Evolutionary conservation across 2,329 filamentous ascomycete species (phyloP).

Genomic region (Colletotrichum zoysiae): DNA sequence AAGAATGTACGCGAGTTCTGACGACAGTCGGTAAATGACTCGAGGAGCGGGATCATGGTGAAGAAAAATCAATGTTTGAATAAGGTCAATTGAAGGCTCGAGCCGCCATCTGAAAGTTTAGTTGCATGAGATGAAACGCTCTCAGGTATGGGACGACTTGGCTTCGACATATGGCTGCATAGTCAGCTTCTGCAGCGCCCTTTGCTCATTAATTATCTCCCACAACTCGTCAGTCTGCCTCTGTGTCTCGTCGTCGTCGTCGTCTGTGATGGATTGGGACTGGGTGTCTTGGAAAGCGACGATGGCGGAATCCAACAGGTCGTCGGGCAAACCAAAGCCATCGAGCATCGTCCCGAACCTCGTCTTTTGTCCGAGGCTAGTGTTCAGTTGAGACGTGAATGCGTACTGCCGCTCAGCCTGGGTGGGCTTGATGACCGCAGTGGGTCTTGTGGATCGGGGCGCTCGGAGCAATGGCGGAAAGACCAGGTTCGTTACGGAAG

Average conservation of each 20-base stretch:
- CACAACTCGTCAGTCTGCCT: constrained; percentile 55
- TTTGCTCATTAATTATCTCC: constrained; percentile 56
- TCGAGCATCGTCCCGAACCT: constrained; percentile 61
- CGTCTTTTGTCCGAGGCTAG: constrained; percentile 54
- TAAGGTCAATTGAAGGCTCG: constrained; percentile 41
- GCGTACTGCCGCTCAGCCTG: constrained; percentile 74
- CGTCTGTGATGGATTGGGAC: constrained; percentile 48
- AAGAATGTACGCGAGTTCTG: constrained; percentile 29
- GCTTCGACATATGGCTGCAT: constrained; percentile 48
- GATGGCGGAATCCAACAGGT: constrained; percentile 64
- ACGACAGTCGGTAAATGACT: constrained; percentile 24
- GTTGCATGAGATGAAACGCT: constrained; percentile 33
- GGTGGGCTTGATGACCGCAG: constrained; percentile 84
- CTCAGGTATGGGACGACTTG: constrained; percentile 42
- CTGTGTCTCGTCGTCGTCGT: constrained; percentile 32
- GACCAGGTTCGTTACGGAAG: constrained; percentile 84
- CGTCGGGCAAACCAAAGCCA: constrained; percentile 60
- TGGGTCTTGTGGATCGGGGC: constrained; percentile 63
- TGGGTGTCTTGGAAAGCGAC: constrained; percentile 55
- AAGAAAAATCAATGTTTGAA: not conserved
- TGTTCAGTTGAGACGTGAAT: constrained; percentile 73
- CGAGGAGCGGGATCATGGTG: constrained; percentile 14
- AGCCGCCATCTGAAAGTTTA: constrained; percentile 32
- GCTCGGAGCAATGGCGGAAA: constrained; percentile 73
- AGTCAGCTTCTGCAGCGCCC: constrained; percentile 51